Evolutionary conservation across 164 flowering plant genomes (phyloP).

Genomic region (Vitis riparia): DNA sequence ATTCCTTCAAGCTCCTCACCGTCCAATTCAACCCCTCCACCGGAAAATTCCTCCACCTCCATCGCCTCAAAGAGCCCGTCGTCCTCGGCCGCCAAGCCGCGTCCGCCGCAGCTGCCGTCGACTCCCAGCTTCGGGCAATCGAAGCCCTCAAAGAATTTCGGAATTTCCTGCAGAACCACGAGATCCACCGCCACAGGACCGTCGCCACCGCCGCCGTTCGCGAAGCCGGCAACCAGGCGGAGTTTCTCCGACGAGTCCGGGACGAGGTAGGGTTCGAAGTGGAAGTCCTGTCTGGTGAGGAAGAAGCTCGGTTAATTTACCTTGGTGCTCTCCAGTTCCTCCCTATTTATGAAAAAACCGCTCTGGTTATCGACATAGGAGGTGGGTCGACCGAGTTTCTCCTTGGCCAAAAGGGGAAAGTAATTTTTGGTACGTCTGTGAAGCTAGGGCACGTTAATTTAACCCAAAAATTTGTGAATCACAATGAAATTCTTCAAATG

Average conservation of each 20-base stretch:
- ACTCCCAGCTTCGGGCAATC: conserved; percentile 41
- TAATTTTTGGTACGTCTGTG: conserved; percentile 44
- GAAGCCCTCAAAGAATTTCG: conserved; percentile 42
- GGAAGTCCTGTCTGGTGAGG: conserved; percentile 53
- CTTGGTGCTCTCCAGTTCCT: conserved; percentile 57
- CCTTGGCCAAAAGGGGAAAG: conserved; percentile 44
- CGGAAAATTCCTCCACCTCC: conserved; percentile 50
- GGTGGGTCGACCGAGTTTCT: conserved; percentile 79
- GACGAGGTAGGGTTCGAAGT: conserved; percentile 37
- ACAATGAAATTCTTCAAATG: conserved; percentile 32
- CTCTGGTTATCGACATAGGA: conserved; percentile 58
- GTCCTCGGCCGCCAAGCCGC: conserved; percentile 41
- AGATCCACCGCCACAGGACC: conserved; percentile 15
- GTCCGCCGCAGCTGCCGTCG: conserved; percentile 26
- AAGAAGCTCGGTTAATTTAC: conserved; percentile 61
- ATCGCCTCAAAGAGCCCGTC: conserved; percentile 51
- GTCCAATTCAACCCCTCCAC: conserved; percentile 41
- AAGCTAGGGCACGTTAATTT: conserved; percentile 65
- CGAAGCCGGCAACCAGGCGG: conserved; percentile 40
- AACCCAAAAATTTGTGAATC: conserved; percentile 43
- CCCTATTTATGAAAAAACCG: conserved; percentile 38
- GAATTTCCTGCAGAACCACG: conserved; percentile 21
- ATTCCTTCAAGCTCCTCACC: conserved; percentile 67
- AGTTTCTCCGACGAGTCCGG: conserved; percentile 28
- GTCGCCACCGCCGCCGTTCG: conserved; percentile 73